These are phyloP conservation scores for Ilex paraguariensis DNA, from an alignment of 305 asterid genomes.

Conservation along the genomic window DNA sequence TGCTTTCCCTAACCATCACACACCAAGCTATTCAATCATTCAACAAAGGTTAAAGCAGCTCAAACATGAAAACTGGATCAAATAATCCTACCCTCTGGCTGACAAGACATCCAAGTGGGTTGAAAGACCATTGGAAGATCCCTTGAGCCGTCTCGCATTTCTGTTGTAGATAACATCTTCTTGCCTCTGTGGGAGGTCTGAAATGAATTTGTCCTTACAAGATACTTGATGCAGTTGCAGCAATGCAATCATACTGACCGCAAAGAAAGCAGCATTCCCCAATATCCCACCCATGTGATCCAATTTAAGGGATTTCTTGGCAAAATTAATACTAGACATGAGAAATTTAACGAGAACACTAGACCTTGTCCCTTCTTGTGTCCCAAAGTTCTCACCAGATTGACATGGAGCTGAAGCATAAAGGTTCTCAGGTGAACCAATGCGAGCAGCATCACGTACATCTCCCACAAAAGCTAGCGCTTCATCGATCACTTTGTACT, in stretches of 20 bases:
- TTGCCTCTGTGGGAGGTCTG: slow-evolving; percentile 27
- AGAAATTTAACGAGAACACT: slow-evolving; percentile 41
- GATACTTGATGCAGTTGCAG: slow-evolving; percentile 67
- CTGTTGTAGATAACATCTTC: slow-evolving; percentile 30
- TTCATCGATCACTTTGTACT: slow-evolving; percentile 85
- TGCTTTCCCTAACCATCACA: neutral
- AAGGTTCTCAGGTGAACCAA: slow-evolving; percentile 51
- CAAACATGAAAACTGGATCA: slow-evolving; percentile 1
- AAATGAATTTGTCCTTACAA: slow-evolving; percentile 35
- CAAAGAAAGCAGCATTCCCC: slow-evolving; percentile 86
- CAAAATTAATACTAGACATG: slow-evolving; percentile 42
- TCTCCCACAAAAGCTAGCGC: slow-evolving; percentile 84
- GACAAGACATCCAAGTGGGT: slow-evolving; percentile 47
- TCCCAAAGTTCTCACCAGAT: slow-evolving; percentile 25
- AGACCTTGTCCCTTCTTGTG: slow-evolving; percentile 32
- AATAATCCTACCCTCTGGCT: slow-evolving; percentile 43
- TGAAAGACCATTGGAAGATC: slow-evolving; percentile 25
- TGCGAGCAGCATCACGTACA: slow-evolving; percentile 55
- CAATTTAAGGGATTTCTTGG: slow-evolving; percentile 56
- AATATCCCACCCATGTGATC: slow-evolving; percentile 66
- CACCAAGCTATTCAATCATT: neutral
- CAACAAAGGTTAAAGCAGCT: slow-evolving; percentile 13
- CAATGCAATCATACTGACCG: slow-evolving; percentile 77
- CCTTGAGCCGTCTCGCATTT: slow-evolving; percentile 33
- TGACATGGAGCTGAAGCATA: slow-evolving; percentile 31